Evolutionary conservation across 2,329 filamentous ascomycete genomes (phyloP), one percentile per base, ranked within the genome.

Genomic region (Penicillium sp.): DNA sequence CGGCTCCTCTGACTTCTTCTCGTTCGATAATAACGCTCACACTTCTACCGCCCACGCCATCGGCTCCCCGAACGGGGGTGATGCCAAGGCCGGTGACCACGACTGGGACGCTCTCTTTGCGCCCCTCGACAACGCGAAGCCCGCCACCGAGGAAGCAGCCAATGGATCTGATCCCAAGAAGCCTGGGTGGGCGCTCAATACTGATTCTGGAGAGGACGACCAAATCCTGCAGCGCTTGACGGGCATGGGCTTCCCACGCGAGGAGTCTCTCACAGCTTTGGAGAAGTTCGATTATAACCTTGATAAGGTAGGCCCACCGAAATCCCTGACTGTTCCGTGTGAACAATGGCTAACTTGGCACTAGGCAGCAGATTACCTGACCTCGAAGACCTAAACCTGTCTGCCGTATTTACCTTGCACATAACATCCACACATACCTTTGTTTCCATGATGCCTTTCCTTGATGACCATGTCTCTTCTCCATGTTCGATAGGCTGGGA

Each of bases 41-140:
- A 58, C 65, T 18, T 53, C 68, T 1, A 53, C 70, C 28, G 57
- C 87, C 64, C 82, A 60, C 36, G 61, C 69, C 21, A 60, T 72
- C n/a, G 51, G 72, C 37, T 61, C 75, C 51, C 70, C 78, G 50
- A 68, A 72, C 42, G 70, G 76, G 54, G 68, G 72, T 44, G 69
- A 71, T 40, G 61, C 74, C 39, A 73, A 75, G 55, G 69, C 72
- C 21, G 69, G 74, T 1, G 73, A 77, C 29, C 89, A 95, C 64
- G 93, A 97, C 71, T 97, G 94, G 94, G 93, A 97, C 67, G 89
- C 91, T 34, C 91, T 97, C 51, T 97, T 97, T 75, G 89, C 90
- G 1, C 87, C 88, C 23, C 79, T 96, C 7, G 89, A 93, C 64
- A 83, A 68, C 11, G 57, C 66, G 39, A 64, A 67, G 39, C 60